Evolutionary conservation across 257 asterid genomes (phyloP).

Genomic region (Ajuga chamaepitys): DNA sequence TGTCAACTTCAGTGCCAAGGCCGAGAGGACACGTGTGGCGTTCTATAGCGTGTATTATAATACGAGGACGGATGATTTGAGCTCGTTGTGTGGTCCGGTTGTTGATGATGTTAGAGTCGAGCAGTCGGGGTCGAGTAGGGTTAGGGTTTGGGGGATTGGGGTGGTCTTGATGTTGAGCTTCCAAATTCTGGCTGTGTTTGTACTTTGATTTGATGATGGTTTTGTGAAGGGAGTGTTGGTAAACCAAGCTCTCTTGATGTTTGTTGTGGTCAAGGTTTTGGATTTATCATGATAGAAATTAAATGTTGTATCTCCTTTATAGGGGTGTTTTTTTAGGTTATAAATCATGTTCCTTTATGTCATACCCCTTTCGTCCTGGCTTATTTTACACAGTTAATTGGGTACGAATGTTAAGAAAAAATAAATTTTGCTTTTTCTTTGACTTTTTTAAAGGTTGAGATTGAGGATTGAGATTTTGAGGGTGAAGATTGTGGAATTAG

Average conservation of each 20-base stretch:
- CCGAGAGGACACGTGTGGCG: conserved; percentile 73
- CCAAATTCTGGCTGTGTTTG: conserved; percentile 5
- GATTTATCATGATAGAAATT: neutral
- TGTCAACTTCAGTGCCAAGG: conserved; percentile 76
- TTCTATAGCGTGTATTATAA: conserved; percentile 90
- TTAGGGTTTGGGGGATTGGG: conserved; percentile 11
- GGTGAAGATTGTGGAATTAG: too few relatives aligned
- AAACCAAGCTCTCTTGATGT: conserved; percentile 20
- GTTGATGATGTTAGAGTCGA: conserved; percentile 79
- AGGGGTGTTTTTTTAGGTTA: neutral
- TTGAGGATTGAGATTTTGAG: too few relatives aligned
- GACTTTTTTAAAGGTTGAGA: too few relatives aligned
- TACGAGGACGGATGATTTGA: conserved; percentile 85
- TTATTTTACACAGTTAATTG: too few relatives aligned
- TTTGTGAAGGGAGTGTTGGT: conserved; percentile 1
- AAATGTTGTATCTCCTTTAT: neutral
- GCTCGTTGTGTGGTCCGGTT: conserved; percentile 93
- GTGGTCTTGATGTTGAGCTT: conserved; percentile 3
- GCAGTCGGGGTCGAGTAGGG: conserved; percentile 9
- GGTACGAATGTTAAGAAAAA: too few relatives aligned
- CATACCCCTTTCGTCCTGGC: too few relatives aligned
- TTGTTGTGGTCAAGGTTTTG: neutral
- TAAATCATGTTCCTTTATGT: too few relatives aligned
- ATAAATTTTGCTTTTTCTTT: too few relatives aligned
- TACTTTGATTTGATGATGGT: conserved; percentile 1